Percentiles rank a stretch among this genome's conserved stretches.
Evolutionary conservation across 176 grass and related monocot genomes (phyloP).

Genomic region (Rhynchospora pubera): DNA sequence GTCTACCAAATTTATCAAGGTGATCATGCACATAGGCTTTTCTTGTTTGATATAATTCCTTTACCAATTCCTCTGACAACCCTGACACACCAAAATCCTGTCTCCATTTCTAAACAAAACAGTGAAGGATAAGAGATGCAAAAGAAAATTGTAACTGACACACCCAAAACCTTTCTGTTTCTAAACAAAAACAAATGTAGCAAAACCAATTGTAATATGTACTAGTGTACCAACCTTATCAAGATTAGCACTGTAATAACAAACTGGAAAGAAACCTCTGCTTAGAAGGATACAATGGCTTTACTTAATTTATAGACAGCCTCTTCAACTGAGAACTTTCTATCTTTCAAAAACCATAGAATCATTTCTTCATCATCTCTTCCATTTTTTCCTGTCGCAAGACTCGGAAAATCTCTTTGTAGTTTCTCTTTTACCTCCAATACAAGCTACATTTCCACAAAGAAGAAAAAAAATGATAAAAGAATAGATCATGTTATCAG

Average conservation of each 20-base stretch:
- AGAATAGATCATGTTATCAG: background rate
- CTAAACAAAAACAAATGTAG: too few species aligned
- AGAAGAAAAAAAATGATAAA: background rate
- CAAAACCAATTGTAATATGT: too few species aligned
- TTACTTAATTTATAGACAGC: constrained; percentile 56
- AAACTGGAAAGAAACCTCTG: background rate
- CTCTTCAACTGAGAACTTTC: constrained; percentile 65
- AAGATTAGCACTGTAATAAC: background rate
- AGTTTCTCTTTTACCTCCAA: constrained; percentile 65
- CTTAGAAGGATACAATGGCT: constrained; percentile 62
- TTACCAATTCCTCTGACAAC: constrained; percentile 70
- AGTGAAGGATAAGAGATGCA: constrained; percentile 26
- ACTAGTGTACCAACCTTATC: too few species aligned
- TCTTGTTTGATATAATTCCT: constrained; percentile 55
- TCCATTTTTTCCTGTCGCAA: constrained; percentile 56
- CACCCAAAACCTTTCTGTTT: too few species aligned
- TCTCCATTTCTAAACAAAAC: constrained; percentile 64
- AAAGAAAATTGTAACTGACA: background rate
- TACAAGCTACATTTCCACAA: constrained; percentile 53
- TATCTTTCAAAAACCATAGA: constrained; percentile 83
- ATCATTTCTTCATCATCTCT: constrained; percentile 92
- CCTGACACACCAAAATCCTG: constrained; percentile 58
- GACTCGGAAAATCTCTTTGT: constrained; percentile 43
- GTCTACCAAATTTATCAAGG: constrained; percentile 52
- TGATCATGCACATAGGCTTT: constrained; percentile 83